A percentile compares a stretch with the other conserved stretches of the same genome.
phyloP scores from a whole-genome alignment of 2,329 filamentous ascomycete species.

The Tolypocladium tropicale region DNA sequence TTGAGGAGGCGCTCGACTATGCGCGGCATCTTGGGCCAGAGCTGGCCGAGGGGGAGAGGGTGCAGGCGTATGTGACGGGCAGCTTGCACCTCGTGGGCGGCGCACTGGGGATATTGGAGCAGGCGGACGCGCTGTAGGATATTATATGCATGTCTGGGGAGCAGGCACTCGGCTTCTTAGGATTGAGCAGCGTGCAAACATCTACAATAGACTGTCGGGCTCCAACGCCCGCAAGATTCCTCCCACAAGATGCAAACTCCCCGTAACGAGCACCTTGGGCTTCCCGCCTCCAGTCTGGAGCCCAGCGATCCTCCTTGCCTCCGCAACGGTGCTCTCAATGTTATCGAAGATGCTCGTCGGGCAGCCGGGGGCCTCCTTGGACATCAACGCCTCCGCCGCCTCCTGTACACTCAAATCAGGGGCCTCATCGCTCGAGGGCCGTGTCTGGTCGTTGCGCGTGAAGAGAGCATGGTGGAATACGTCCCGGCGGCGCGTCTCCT shows the following conservation, averaged over 20 bases:
- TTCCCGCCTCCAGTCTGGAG: conserved; percentile 12
- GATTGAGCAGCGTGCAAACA: background rate
- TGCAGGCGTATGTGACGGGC: conserved; percentile 47
- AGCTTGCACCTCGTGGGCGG: conserved; percentile 54
- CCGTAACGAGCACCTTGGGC: conserved; percentile 59
- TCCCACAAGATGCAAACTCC: conserved; percentile 76
- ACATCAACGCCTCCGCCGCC: conserved; percentile 52
- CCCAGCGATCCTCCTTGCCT: conserved; percentile 33
- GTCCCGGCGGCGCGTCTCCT: conserved; percentile 22
- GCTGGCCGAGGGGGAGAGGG: conserved; percentile 19
- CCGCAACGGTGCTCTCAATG: conserved; percentile 58
- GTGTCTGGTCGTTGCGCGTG: conserved; percentile 55
- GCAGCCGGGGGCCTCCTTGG: conserved; percentile 36
- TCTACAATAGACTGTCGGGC: conserved; percentile 26
- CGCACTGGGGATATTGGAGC: conserved; percentile 37
- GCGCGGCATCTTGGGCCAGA: conserved; percentile 26
- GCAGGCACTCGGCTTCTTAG: background rate
- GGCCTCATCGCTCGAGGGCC: conserved; percentile 19
- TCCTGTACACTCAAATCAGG: conserved; percentile 52
- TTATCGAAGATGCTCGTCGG: conserved; percentile 48
- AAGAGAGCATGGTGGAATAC: conserved; percentile 68
- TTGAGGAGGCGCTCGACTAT: conserved; percentile 43
- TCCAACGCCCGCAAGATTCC: conserved; percentile 65
- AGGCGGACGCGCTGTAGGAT: conserved; percentile 29
- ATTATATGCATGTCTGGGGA: background rate